Evolutionary conservation across 768 basidiomycete genomes (phyloP), one percentile per base, ranked within the genome.

Genomic region (Butyriboletus loyo): DNA sequence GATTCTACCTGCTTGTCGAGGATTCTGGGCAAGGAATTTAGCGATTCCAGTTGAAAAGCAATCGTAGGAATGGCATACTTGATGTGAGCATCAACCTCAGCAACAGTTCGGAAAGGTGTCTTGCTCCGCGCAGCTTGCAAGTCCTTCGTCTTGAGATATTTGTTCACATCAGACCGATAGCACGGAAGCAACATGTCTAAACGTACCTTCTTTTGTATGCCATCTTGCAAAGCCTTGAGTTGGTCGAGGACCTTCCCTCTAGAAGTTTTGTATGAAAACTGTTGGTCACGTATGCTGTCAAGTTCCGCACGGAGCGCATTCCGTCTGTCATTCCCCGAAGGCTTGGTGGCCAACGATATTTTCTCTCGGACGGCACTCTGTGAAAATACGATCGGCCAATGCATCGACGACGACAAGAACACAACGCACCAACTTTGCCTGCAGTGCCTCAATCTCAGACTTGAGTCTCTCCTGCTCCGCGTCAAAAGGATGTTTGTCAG

Each of bases 1-100:
- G 91, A 91, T 66, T 98, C 96, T 48, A 99, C 86, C 67, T 93
- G 89, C 65, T 83, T 87, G 45, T 98, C 91, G 54, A 97, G 76
- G 55, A 85, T 77, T 61, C 92, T 95, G 63, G 49, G 42, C 30
- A 51, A 56, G 54, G 38, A 17, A 22, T 21, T 58, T 4, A 52
- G 58, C 49, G 40, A 32, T 11, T 5, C 9, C 36, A 37, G 42
- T 52, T 25, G 21, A 41, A 50, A 27, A 32, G 31, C 4, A 34
- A 30, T 53, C 36, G 13, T 38, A 39, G 39, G 25, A 53, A 55
- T 4, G 69, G 17, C 86, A 17, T 72, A 93, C 96, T 81, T 81
- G 72, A 98, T 86, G 56, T 87, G 89, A 36, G 81, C 78, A 64
- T 99, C 95, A 40, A 97, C 82, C 49, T 99, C 97, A 14, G 78